Percentiles rank a stretch among this genome's conserved stretches.
These are phyloP conservation scores for Stenogyne calaminthoides DNA, from an alignment of 305 asterid species.

Conservation along the genomic window DNA sequence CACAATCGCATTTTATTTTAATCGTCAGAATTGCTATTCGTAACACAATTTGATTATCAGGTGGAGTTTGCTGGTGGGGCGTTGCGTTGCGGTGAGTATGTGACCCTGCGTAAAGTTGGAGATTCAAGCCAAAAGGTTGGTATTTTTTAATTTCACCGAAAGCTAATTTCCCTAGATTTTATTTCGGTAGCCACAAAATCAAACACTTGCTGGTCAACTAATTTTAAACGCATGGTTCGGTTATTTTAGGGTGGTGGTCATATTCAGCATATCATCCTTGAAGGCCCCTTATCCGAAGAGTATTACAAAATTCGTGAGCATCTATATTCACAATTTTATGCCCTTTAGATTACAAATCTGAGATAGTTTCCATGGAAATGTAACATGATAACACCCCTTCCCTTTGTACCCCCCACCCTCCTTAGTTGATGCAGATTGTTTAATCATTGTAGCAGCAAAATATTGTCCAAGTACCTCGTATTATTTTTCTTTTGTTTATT, in stretches of 20 bases:
- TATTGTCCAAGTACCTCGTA: not conserved
- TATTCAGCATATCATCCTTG: slow-evolving; percentile 85
- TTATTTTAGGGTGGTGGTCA: slow-evolving; percentile 74
- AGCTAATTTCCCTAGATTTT: slow-evolving; percentile 19
- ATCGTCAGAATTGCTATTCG: not conserved
- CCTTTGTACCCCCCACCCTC: not conserved
- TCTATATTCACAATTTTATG: slow-evolving; percentile 81
- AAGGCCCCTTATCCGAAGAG: slow-evolving; percentile 94
- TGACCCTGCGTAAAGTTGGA: slow-evolving; percentile 90
- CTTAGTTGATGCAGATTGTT: not conserved
- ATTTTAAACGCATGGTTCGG: slow-evolving; percentile 8
- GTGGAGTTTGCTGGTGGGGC: slow-evolving; percentile 90
- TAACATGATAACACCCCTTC: not conserved
- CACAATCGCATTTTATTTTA: not conserved
- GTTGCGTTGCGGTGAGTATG: slow-evolving; percentile 89
- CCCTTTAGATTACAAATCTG: slow-evolving; percentile 46
- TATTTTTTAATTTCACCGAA: slow-evolving; percentile 16
- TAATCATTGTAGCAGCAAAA: not conserved
- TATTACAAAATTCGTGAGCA: slow-evolving; percentile 81
- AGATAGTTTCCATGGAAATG: not conserved
- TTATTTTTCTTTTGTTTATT: not conserved
- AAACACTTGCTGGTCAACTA: not conserved
- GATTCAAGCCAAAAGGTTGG: slow-evolving; percentile 92
- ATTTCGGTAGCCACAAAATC: slow-evolving; percentile 6
- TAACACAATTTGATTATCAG: slow-evolving; percentile 37